phyloP scores from a whole-genome alignment of 2,329 filamentous ascomycete genomes.

The Pseudocercospora fuligena region DNA sequence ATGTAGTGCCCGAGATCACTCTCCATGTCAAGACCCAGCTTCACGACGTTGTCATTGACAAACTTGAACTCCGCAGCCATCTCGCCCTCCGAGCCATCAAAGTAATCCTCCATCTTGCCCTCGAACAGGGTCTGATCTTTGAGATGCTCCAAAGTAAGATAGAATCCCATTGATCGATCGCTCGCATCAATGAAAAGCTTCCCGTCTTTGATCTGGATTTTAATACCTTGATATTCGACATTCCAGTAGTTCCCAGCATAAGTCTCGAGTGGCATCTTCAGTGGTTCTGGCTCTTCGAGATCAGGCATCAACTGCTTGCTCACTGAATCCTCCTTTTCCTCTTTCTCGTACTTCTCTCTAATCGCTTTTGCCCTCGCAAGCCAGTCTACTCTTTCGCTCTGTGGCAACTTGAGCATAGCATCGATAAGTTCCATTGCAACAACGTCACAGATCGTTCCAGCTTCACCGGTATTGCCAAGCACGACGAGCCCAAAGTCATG shows the following conservation, averaged over 20 bases:
- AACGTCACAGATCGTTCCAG: slow-evolving; percentile 15
- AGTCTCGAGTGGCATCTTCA: slow-evolving; percentile 25
- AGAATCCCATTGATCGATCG: slow-evolving; percentile 41
- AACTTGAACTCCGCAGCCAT: slow-evolving; percentile 8
- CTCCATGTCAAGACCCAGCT: not conserved
- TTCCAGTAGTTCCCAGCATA: slow-evolving; percentile 37
- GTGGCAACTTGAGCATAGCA: slow-evolving; percentile 29
- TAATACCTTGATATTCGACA: slow-evolving; percentile 37
- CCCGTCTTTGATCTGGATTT: slow-evolving; percentile 34
- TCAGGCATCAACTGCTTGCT: slow-evolving; percentile 20
- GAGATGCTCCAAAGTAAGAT: slow-evolving; percentile 41
- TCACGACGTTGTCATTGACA: slow-evolving; percentile 10
- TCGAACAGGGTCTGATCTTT: slow-evolving; percentile 27
- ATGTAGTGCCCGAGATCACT: not conserved
- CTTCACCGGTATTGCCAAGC: slow-evolving; percentile 36
- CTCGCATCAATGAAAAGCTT: slow-evolving; percentile 41
- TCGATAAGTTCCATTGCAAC: slow-evolving; percentile 36
- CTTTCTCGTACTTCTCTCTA: slow-evolving; percentile 4
- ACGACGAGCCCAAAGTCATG: slow-evolving; percentile 39
- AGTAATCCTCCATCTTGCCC: slow-evolving; percentile 13
- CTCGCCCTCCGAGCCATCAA: slow-evolving; percentile 4
- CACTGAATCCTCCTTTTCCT: slow-evolving; percentile 16
- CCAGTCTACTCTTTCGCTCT: slow-evolving; percentile 28
- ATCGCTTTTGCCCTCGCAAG: slow-evolving; percentile 15
- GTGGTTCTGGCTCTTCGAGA: slow-evolving; percentile 20